phyloP scores from a whole-genome alignment of 805 yeast genomes.

The Kazachstania viticola region DNA sequence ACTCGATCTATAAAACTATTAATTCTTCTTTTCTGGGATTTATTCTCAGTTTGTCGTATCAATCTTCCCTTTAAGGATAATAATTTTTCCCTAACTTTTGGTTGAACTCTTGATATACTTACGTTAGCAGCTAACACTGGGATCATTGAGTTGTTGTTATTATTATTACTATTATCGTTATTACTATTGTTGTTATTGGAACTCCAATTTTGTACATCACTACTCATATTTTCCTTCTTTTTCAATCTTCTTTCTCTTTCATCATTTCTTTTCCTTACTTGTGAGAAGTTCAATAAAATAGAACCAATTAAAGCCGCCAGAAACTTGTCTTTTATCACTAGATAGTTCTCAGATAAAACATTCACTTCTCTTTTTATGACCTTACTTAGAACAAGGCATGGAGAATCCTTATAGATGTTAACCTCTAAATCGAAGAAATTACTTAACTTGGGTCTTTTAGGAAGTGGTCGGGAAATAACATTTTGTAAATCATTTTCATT shows the following conservation, averaged over 20 bases:
- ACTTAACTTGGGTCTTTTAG: not conserved
- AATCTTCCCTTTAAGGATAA: slow-evolving; percentile 14
- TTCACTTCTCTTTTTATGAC: slow-evolving; percentile 23
- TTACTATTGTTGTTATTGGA: too few species aligned
- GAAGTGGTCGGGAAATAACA: not conserved
- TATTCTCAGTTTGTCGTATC: slow-evolving; percentile 10
- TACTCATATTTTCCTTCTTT: too few species aligned
- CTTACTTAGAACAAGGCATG: slow-evolving; percentile 19
- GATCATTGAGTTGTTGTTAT: slow-evolving; percentile 12
- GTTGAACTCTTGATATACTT: slow-evolving; percentile 3
- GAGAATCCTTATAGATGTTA: slow-evolving; percentile 16
- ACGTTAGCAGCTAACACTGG: slow-evolving; percentile 17
- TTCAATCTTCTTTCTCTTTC: too few species aligned
- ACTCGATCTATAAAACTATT: slow-evolving; percentile 17
- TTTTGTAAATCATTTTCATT: not conserved
- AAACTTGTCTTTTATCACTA: slow-evolving; percentile 20
- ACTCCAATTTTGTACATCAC: too few species aligned
- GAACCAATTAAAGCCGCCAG: slow-evolving; percentile 17
- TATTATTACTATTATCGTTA: slow-evolving; percentile 6
- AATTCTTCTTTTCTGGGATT: slow-evolving; percentile 13
- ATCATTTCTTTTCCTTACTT: too few species aligned
- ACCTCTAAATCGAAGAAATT: slow-evolving; percentile 5
- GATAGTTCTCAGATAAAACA: slow-evolving; percentile 23
- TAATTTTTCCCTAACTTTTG: slow-evolving; percentile 3
- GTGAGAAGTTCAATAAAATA: slow-evolving; percentile 6